These are phyloP conservation scores for Solidago caesia DNA, from an alignment of 129 eudicot genomes.

Conservation along the genomic window DNA sequence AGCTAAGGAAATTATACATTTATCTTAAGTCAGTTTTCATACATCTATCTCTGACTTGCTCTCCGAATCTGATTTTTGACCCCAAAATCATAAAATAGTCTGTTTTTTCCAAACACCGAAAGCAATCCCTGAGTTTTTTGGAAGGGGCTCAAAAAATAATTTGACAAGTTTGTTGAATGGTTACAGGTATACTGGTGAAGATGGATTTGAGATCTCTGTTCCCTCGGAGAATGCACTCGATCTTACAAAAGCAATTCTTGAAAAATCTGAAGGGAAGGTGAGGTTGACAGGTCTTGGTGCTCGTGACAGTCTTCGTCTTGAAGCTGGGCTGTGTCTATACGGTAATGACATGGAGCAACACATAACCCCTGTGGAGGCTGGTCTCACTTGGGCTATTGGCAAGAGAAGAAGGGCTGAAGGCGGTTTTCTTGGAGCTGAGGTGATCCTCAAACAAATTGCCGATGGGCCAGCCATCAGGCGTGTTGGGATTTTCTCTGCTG, in stretches of 20 bases:
- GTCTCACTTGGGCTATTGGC: slow-evolving; percentile 99
- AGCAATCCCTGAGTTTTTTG: background rate
- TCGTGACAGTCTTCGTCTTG: slow-evolving; percentile 95
- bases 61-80: too few relatives aligned
- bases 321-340: slow-evolving; percentile 89
- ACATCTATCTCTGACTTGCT: background rate
- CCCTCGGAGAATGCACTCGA: slow-evolving; percentile 86
- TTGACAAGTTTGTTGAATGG: slow-evolving; percentile 1
- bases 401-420: slow-evolving; percentile 97
- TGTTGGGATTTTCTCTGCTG: slow-evolving; percentile 71
- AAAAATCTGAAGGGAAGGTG: slow-evolving; percentile 88
- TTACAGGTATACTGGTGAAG: slow-evolving; percentile 92
- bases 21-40: background rate
- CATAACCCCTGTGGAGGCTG: slow-evolving; percentile 88
- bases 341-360: slow-evolving; percentile 99
- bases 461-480: slow-evolving; percentile 84
- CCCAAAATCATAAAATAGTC: too few relatives aligned
- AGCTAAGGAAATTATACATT: background rate
- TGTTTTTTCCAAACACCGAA: too few relatives aligned
- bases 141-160: background rate
- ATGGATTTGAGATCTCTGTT: slow-evolving; percentile 95
- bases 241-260: slow-evolving; percentile 87
- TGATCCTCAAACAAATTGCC: slow-evolving; percentile 85
- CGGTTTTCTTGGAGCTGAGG: slow-evolving; percentile 95
- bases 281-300: slow-evolving; percentile 97